Base-by-base conservation (phyloP, 129 eudicot genomes). In the Heracleum sosnowskyi region DNA sequence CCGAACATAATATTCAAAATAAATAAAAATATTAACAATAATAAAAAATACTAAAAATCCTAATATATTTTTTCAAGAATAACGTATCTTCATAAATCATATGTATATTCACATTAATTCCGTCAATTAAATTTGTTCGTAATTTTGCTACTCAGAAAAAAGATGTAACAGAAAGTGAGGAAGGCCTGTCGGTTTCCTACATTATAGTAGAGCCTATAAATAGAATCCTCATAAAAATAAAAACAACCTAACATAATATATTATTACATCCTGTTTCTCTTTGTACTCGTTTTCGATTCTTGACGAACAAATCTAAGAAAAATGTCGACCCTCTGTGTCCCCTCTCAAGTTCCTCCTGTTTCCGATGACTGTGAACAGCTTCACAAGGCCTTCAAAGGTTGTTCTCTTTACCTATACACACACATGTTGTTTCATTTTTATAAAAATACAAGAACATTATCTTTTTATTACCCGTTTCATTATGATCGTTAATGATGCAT, bases 281-380 rank as follows among this genome's bases (percentile, higher is more conserved):
- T 11, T 63, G 20, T 1, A 63, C 28, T 64, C 71, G 39, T 64
- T 64, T 33, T 64, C 71, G 71, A 28, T 31, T 64, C 1, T 64
- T 1, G 39, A 28, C 36, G 22, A 31, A 64, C 39, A 57, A 10
- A 57, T n/a, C 66, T n/a, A 57, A 28, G 71, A 75, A 68, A 84
- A 84, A 91, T 91, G 97, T 86, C 97, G 76, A 89, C 88, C 37
- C 86, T 91, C 74, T 83, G 36, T 55, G 89, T 88, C 33, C 97
- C 92, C 10, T 74, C 92, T 24, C 87, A 84, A 20, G 84, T 86
- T 79, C 88, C 82, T 49, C 81, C 90, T 68, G 84, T 87, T 28
- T 79, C 91, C 69, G 97, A 91, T 69, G 95, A 91, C 77, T 85
- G 86, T 46, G 95, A 91, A 42, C 97, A 91, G 78, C 97, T 91